Percentiles rank a stretch among this genome's conserved stretches.
phyloP scores from a whole-genome alignment of 1,284 basidiomycete species.

The Cutaneotrichosporon cavernicola region DNA sequence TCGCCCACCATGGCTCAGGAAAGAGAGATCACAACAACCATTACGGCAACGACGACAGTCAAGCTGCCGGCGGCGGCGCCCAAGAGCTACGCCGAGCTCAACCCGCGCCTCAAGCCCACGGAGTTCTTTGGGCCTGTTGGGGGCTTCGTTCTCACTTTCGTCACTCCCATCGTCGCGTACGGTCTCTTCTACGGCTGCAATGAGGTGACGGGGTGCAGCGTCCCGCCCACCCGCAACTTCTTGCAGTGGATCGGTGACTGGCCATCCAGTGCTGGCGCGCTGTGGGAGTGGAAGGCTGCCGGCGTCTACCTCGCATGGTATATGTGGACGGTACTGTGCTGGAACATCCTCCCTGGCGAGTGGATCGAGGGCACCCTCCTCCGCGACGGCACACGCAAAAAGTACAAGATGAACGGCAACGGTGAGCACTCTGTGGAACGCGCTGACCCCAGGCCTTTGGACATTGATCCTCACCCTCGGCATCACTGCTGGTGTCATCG shows the following conservation, averaged over 20 bases:
- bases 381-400: constrained; percentile 72
- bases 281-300: constrained; percentile 78
- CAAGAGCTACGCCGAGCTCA: constrained; percentile 51
- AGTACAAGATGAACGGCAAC: constrained; percentile 99
- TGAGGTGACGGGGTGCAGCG: constrained; percentile 66
- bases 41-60: constrained; percentile 48
- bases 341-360: constrained; percentile 83
- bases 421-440: constrained; percentile 59
- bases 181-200: constrained; percentile 82
- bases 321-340: constrained; percentile 75
- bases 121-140: constrained; percentile 87
- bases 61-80: constrained; percentile 41
- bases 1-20: background rate
- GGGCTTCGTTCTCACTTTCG: constrained; percentile 68
- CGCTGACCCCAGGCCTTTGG: constrained; percentile 66
- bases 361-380: constrained; percentile 75
- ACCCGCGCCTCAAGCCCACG: constrained; percentile 60
- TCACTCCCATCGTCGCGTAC: constrained; percentile 73
- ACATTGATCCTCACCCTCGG: constrained; percentile 79
- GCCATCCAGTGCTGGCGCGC: constrained; percentile 49
- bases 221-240: constrained; percentile 40
- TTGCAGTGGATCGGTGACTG: constrained; percentile 28
- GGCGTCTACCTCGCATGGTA: constrained; percentile 87
- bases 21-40: constrained; percentile 38
- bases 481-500: constrained; percentile 65